Evolutionary conservation across 139 green algal species (phyloP), one percentile per base, ranked within the genome.

Genomic region (Nannochloris sp.): DNA sequence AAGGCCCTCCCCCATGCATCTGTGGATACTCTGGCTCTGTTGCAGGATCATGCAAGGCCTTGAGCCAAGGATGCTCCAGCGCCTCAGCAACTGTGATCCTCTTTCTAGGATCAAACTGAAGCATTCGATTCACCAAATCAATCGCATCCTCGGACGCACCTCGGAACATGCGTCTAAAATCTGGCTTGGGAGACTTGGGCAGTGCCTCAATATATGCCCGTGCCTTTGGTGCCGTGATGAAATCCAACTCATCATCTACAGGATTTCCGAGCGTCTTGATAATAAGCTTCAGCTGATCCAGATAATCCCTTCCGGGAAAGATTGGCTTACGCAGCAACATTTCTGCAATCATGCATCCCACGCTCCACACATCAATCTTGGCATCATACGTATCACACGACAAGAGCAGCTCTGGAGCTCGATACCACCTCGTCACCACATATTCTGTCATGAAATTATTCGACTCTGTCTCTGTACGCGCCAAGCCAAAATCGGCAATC

Each of bases 401-500:
- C 31, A 97, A 80, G 68, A 97, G 77, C 66, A 97, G 81, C 85
- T 97, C 90, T 5, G 90, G 90, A 3, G 90, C 88, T 21, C 90
- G 83, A 79, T 97, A 97, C 90, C 90, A 97, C 25, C 90, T 81
- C 5, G 90, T 97, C 6, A 97, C 89, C 10, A 97, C 90, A 60
- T 97, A 97, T 71, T 96, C 88, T 43, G 90, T 97, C 89, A 97
- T 96, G 77, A 91, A 91, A 73, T 72, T 72, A 53, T 85, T 87
- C 51, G 56, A 70, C 69, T 95, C 88, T 2, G 82, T 82, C 70
- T 12, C 12, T 50, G 89, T 94, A n/a, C 92, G 72, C 0, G 92
- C 92, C 34, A 98, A 73, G 5, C 92, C 92, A 84, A 98, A 98
- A 78, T 98, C 92, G 58, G 86, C 95, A 61, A 98, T 97, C 63